A percentile compares a stretch with the other conserved stretches of the same genome.
These are phyloP conservation scores for Syzygium aromaticum DNA, from an alignment of 345 rosid species.

Conservation along the genomic window DNA sequence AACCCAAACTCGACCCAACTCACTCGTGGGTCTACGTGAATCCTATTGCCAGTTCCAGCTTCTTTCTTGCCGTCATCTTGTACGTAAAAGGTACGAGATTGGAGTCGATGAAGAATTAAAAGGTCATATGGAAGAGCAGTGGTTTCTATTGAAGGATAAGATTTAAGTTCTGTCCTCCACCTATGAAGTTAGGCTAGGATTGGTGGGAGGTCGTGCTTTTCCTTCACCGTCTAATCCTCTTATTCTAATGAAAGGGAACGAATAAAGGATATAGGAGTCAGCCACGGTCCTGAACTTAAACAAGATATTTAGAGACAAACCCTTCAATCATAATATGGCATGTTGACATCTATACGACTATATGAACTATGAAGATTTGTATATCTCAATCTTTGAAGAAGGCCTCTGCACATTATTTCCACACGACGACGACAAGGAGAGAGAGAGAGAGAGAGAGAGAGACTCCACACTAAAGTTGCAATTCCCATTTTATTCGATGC, in stretches of 20 bases:
- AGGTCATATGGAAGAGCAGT: background rate
- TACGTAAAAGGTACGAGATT: too few species aligned
- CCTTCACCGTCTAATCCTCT: background rate
- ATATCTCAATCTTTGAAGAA: background rate
- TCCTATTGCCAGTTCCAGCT: too few species aligned
- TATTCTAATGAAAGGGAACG: background rate
- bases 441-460: background rate
- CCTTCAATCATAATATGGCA: background rate
- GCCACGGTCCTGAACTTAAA: background rate
- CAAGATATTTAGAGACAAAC: background rate
- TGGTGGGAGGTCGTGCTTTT: background rate
- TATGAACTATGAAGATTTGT: background rate
- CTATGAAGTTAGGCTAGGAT: background rate
- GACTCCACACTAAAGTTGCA: background rate
- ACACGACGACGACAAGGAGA: background rate
- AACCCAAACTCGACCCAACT: too few species aligned
- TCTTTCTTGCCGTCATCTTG: too few species aligned
- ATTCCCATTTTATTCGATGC: background rate
- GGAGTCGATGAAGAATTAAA: background rate
- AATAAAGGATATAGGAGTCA: too few species aligned
- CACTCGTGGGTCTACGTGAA: too few species aligned
- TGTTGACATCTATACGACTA: background rate
- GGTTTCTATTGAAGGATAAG: background rate
- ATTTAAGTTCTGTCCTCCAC: background rate
- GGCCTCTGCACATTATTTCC: background rate